A percentile compares a stretch with the other conserved stretches of the same genome.
These are phyloP conservation scores for Boletales sp. DNA, from an alignment of 768 basidiomycete species.

Conservation along the genomic window DNA sequence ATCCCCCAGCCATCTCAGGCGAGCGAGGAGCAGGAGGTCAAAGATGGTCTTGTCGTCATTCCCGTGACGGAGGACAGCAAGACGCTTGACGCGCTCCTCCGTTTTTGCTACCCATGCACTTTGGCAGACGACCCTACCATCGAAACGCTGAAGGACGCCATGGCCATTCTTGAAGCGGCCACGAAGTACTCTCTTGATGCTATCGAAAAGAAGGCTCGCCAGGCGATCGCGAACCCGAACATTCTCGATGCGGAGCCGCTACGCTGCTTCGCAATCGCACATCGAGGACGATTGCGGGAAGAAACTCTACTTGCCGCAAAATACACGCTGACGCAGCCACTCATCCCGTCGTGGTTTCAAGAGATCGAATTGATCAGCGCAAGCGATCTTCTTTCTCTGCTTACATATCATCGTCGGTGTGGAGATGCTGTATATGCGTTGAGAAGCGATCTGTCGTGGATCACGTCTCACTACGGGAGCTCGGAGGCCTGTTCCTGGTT, in stretches of 20 bases:
- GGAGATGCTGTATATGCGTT: constrained; percentile 8
- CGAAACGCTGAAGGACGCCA: constrained; percentile 4
- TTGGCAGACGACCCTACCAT: constrained; percentile 20
- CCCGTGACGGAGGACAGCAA: constrained; percentile 19
- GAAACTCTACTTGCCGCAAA: constrained; percentile 28
- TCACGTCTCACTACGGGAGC: constrained; percentile 13
- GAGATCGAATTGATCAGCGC: constrained; percentile 30
- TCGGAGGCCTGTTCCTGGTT: constrained; percentile 4
- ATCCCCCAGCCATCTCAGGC: constrained; percentile 21
- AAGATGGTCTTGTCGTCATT: constrained; percentile 19
- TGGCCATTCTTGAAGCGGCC: constrained; percentile 9
- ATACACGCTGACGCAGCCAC: constrained; percentile 25
- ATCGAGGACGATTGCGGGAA: constrained; percentile 12
- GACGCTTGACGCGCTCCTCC: constrained; percentile 19
- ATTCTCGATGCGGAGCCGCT: constrained; percentile 21
- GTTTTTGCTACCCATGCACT: constrained; percentile 26
- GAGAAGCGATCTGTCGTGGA: constrained; percentile 8
- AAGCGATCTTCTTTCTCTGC: constrained; percentile 20
- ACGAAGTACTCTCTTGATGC: constrained; percentile 18
- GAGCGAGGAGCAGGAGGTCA: constrained; percentile 5
- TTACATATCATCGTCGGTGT: constrained; percentile 19
- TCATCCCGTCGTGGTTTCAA: constrained; percentile 21
- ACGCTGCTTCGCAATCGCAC: constrained; percentile 30
- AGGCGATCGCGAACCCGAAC: constrained; percentile 16
- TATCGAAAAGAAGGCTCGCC: constrained; percentile 13